Evolutionary conservation across 768 basidiomycete species (phyloP).

Genomic region (Arthromyces matolae): DNA sequence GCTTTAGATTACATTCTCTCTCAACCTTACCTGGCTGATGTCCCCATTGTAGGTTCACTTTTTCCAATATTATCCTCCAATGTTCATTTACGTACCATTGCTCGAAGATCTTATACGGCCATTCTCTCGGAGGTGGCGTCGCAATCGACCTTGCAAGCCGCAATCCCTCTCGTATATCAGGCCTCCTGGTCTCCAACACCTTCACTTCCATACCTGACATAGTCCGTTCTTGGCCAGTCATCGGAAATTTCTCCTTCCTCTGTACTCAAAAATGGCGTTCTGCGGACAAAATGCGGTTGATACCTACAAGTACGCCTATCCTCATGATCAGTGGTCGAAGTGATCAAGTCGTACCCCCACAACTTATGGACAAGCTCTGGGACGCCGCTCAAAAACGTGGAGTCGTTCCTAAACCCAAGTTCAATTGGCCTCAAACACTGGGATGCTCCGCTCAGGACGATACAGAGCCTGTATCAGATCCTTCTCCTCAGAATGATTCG

Average conservation of each 20-base stretch:
- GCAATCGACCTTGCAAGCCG: conserved; percentile 75
- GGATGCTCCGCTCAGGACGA: conserved; percentile 12
- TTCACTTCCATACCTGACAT: conserved; percentile 78
- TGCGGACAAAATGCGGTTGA: conserved; percentile 48
- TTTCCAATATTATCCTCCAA: background rate
- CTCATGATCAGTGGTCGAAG: conserved; percentile 65
- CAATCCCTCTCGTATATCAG: conserved; percentile 64
- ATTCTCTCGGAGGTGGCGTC: conserved; percentile 85
- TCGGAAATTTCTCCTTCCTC: conserved; percentile 64
- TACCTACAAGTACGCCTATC: conserved; percentile 57
- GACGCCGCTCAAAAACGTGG: conserved; percentile 42
- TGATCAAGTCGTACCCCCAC: conserved; percentile 61
- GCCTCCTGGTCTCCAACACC: conserved; percentile 84
- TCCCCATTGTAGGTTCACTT: conserved; percentile 46
- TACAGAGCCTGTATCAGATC: conserved; percentile 25
- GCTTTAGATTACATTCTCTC: conserved; percentile 63
- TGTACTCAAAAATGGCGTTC: conserved; percentile 84
- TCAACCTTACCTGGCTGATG: conserved; percentile 53
- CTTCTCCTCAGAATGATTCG: conserved; percentile 3
- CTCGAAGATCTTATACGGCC: conserved; percentile 70
- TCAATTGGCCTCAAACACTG: background rate
- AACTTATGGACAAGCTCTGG: conserved; percentile 63
- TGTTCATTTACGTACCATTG: no score
- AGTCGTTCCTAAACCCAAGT: conserved; percentile 1
- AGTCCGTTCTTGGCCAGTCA: conserved; percentile 60